Conservation (phyloP, 2,329 filamentous ascomycete genomes). For the Emergomyces orientalis region DNA sequence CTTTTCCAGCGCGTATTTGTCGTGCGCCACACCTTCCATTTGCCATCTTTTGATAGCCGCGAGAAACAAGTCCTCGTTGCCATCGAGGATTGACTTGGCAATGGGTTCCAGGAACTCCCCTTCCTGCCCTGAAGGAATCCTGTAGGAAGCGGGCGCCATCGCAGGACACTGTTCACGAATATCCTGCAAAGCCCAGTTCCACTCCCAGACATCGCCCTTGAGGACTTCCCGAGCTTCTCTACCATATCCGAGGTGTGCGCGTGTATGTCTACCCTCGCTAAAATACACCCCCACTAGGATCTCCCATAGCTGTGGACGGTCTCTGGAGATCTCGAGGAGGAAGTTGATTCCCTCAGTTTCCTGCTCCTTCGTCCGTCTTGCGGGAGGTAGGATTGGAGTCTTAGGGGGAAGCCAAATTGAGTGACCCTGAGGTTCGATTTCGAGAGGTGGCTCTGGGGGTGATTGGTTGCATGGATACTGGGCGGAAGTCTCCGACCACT, state of each 20-base stretch:
- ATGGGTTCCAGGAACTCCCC: constrained; percentile 8
- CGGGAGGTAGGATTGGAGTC: constrained; percentile 3
- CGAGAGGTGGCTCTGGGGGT: not conserved
- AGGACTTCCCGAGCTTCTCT: not conserved
- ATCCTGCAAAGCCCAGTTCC: constrained; percentile 8
- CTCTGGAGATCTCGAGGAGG: constrained; percentile 6
- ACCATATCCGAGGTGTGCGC: constrained; percentile 3
- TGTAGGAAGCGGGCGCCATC: constrained; percentile 3
- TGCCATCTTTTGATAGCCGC: constrained; percentile 10
- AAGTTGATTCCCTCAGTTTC: constrained; percentile 1
- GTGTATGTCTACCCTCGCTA: constrained; percentile 7
- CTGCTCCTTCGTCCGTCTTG: constrained; percentile 3
- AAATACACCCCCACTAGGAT: constrained; percentile 10
- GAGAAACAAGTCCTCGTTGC: constrained; percentile 13
- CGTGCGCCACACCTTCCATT: constrained; percentile 4
- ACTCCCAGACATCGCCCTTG: constrained; percentile 7
- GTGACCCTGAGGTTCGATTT: not conserved
- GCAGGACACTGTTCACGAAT: constrained; percentile 7
- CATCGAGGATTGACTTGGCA: constrained; percentile 9
- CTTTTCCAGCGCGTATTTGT: constrained; percentile 6
- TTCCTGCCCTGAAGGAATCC: constrained; percentile 7
- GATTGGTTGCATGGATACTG: not conserved
- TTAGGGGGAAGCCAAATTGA: not conserved
- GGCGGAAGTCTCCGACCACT: not conserved
- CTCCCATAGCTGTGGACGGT: constrained; percentile 7